Conservation (phyloP, 768 basidiomycete genomes). For the Pulveroboletus ravenelii region DNA sequence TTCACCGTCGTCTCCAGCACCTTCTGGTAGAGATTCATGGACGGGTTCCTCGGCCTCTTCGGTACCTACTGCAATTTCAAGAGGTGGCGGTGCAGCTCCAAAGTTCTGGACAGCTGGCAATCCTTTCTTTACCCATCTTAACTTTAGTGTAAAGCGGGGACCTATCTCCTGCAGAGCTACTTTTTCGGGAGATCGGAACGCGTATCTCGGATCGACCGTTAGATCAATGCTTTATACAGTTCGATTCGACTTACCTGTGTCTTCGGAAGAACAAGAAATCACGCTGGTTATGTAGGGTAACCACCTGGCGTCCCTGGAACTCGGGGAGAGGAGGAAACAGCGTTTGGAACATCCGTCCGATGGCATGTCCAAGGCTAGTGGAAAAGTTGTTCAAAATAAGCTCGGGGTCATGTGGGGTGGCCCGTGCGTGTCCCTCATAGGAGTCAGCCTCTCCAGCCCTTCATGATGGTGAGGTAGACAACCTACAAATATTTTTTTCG, state of each 20-base stretch:
- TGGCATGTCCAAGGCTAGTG: slow-evolving; percentile 86
- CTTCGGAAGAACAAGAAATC: slow-evolving; percentile 97
- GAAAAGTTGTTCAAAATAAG: slow-evolving; percentile 93
- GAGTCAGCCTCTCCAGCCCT: slow-evolving; percentile 2
- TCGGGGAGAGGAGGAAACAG: slow-evolving; percentile 93
- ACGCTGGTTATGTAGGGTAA: slow-evolving; percentile 94
- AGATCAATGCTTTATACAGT: background rate
- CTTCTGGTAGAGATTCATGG: slow-evolving; percentile 15
- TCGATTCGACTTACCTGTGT: slow-evolving; percentile 61
- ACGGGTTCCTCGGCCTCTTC: slow-evolving; percentile 25
- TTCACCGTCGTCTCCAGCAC: slow-evolving; percentile 16
- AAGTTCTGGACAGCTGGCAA: slow-evolving; percentile 74
- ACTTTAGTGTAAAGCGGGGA: slow-evolving; percentile 92
- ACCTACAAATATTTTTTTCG: slow-evolving; percentile 80
- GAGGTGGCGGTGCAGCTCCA: slow-evolving; percentile 54
- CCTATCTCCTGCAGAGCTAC: slow-evolving; percentile 96
- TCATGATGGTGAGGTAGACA: background rate
- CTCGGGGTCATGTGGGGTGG: slow-evolving; percentile 92
- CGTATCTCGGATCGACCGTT: slow-evolving; percentile 54
- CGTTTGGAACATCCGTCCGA: slow-evolving; percentile 95
- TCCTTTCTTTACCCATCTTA: slow-evolving; percentile 84
- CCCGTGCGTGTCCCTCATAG: slow-evolving; percentile 79
- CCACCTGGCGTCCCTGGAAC: slow-evolving; percentile 94
- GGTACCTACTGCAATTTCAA: slow-evolving; percentile 48
- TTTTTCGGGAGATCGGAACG: slow-evolving; percentile 86